Conservation (phyloP, 2,329 filamentous ascomycete species). For the Periglandula ipomoeae region DNA sequence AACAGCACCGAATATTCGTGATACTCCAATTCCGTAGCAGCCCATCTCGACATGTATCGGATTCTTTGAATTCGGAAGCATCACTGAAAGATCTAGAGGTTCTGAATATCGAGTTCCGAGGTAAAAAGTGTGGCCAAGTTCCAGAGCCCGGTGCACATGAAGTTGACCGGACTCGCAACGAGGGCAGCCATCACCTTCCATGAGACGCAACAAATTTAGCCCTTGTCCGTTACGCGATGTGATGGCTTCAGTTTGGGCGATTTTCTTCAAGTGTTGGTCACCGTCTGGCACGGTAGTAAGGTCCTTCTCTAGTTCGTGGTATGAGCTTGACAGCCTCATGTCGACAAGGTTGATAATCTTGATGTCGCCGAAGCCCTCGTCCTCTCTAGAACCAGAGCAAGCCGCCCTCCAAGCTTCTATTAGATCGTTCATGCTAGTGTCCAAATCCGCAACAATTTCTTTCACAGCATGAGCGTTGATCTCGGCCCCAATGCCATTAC, state of each 20-base stretch:
- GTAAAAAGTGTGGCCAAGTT: constrained; percentile 92
- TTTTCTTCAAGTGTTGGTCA: constrained; percentile 3
- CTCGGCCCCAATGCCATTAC: constrained; percentile 19
- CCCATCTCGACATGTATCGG: constrained; percentile 74
- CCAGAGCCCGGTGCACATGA: constrained; percentile 63
- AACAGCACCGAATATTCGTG: constrained; percentile 78
- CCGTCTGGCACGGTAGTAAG: constrained; percentile 17
- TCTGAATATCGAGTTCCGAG: constrained; percentile 81
- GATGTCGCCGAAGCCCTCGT: background rate
- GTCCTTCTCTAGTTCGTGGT: constrained; percentile 14
- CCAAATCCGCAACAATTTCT: constrained; percentile 54
- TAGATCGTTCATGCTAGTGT: constrained; percentile 58
- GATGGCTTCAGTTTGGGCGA: constrained; percentile 4
- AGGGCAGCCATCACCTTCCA: constrained; percentile 63
- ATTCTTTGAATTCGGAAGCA: constrained; percentile 21
- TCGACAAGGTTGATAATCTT: constrained; percentile 27
- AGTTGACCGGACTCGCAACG: constrained; percentile 57
- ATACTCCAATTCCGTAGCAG: constrained; percentile 91
- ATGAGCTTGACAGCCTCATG: constrained; percentile 18
- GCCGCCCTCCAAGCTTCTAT: constrained; percentile 41
- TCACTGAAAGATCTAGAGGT: constrained; percentile 58
- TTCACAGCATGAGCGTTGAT: constrained; percentile 55
- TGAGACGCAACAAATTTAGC: constrained; percentile 56
- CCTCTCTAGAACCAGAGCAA: constrained; percentile 13
- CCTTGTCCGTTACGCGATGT: constrained; percentile 18